phyloP scores from a whole-genome alignment of 2,329 filamentous ascomycete species.

The Cordyceps pruinosa region DNA sequence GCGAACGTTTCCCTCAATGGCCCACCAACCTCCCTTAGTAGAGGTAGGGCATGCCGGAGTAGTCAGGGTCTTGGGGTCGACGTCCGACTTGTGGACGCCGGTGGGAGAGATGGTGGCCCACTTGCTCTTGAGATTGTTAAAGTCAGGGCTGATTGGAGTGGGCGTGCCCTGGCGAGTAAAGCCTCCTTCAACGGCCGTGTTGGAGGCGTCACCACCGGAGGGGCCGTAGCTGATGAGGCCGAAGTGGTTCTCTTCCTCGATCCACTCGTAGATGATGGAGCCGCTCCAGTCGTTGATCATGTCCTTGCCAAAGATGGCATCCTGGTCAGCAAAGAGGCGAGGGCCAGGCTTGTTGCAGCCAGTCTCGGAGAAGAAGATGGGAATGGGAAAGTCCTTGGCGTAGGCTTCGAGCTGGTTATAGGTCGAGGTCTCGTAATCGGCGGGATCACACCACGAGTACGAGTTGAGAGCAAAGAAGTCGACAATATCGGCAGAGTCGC shows the following conservation, averaged over 20 bases:
- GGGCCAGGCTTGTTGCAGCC: slow-evolving; percentile 65
- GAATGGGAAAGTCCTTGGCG: slow-evolving; percentile 66
- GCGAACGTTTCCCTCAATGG: slow-evolving; percentile 60
- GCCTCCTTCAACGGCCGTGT: slow-evolving; percentile 56
- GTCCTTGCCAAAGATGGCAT: slow-evolving; percentile 64
- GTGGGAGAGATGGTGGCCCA: slow-evolving; percentile 68
- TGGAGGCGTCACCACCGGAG: slow-evolving; percentile 42
- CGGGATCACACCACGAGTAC: slow-evolving; percentile 69
- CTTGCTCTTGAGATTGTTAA: slow-evolving; percentile 65
- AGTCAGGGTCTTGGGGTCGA: slow-evolving; percentile 53
- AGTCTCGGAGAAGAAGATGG: slow-evolving; percentile 85
- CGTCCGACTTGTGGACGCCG: slow-evolving; percentile 59
- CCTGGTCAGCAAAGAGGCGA: slow-evolving; percentile 63
- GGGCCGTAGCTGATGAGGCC: slow-evolving; percentile 72
- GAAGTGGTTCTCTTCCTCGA: slow-evolving; percentile 76
- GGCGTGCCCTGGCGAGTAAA: slow-evolving; percentile 67
- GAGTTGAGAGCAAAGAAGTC: slow-evolving; percentile 86
- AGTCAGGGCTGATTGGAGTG: slow-evolving; percentile 67
- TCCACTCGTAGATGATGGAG: slow-evolving; percentile 85
- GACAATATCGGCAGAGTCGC: slow-evolving; percentile 59
- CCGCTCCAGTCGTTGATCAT: slow-evolving; percentile 70
- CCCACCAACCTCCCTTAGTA: slow-evolving; percentile 71
- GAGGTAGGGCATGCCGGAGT: slow-evolving; percentile 64
- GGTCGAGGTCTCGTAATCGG: slow-evolving; percentile 54
- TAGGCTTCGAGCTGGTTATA: slow-evolving; percentile 63